Conservation (phyloP, 2,329 filamentous ascomycete species). For the Trichoderma pleuroti region DNA sequence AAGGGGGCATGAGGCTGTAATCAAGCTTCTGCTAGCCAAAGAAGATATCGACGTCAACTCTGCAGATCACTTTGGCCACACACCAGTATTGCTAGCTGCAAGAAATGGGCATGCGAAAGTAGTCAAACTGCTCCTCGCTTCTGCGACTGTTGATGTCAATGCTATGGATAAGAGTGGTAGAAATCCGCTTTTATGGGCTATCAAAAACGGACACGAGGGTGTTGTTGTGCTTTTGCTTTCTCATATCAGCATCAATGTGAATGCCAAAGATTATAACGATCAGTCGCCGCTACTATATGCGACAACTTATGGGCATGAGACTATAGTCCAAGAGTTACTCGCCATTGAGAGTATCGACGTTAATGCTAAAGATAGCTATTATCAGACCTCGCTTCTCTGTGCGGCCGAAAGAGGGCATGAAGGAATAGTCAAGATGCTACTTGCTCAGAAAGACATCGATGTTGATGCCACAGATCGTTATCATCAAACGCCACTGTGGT, state of each 20-base stretch:
- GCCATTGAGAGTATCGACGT: neutral
- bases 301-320: neutral
- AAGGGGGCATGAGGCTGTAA: neutral
- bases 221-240: neutral
- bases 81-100: neutral
- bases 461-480: neutral
- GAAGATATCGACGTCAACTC: neutral
- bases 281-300: neutral
- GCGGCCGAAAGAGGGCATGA: neutral
- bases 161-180: neutral
- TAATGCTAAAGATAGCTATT: neutral
- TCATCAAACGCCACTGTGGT: neutral
- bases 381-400: neutral
- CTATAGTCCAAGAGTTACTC: neutral
- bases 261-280: neutral
- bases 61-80: neutral
- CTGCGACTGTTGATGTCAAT: neutral
- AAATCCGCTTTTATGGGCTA: neutral
- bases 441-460: neutral
- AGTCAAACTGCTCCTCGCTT: neutral
- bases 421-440: neutral
- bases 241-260: fast-evolving
- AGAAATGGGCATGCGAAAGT: neutral
- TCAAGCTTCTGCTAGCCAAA: neutral
- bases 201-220: neutral